phyloP scores from a whole-genome alignment of 345 rosid species.

The Citrus sp. region DNA sequence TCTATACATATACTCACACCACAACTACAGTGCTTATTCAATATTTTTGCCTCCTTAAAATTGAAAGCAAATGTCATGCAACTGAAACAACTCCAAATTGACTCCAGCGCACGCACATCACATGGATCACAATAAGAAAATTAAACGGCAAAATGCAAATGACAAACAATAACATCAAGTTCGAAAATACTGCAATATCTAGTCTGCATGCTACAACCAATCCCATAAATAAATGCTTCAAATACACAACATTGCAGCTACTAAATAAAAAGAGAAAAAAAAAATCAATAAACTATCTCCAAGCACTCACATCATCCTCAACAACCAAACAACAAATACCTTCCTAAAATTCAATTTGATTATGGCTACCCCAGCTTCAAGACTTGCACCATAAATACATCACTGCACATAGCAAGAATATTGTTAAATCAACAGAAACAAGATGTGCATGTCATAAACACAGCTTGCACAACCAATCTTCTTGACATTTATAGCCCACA shows the following conservation, averaged over 20 bases:
- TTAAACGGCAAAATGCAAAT: neutral
- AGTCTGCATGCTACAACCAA: neutral
- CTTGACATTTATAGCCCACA: neutral
- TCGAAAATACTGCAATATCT: neutral
- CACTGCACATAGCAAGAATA: slow-evolving; percentile 9
- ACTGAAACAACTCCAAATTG: neutral
- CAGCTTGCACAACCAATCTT: too few species aligned
- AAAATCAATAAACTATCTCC: neutral
- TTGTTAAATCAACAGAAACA: neutral
- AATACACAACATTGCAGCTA: neutral
- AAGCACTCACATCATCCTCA: neutral
- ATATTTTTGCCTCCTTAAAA: neutral
- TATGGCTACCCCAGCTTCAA: neutral
- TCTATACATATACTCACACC: too few species aligned
- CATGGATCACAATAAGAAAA: neutral
- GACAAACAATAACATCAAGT: neutral
- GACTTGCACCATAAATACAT: neutral
- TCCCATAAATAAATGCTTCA: neutral
- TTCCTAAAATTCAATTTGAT: neutral
- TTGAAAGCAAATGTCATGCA: neutral
- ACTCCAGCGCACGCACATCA: neutral
- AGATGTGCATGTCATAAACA: too few species aligned
- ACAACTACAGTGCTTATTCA: too few species aligned
- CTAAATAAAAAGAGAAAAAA: neutral
- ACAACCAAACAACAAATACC: neutral